These are phyloP conservation scores for Oleoguttula mirabilis DNA, from an alignment of 495 filamentous ascomycete species.

Conservation along the genomic window DNA sequence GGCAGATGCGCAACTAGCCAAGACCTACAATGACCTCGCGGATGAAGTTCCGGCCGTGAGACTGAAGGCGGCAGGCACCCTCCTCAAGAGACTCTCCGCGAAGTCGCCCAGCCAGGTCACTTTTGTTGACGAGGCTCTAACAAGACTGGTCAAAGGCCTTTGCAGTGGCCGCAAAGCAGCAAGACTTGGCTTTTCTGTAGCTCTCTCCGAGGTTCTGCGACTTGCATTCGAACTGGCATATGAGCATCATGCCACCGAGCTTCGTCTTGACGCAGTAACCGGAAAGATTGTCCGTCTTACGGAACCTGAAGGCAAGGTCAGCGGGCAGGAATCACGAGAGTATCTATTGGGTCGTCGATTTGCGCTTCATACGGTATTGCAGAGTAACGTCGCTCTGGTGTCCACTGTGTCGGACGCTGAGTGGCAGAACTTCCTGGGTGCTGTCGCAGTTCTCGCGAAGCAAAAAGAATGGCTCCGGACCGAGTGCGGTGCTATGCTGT, in stretches of 20 bases:
- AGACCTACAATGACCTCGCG: conserved; percentile 22
- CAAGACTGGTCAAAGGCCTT: conserved; percentile 70
- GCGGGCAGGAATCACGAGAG: conserved; percentile 65
- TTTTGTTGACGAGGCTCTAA: conserved; percentile 30
- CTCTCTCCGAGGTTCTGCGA: conserved; percentile 67
- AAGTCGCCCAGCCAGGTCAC: conserved; percentile 18
- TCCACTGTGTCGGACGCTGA: conserved; percentile 35
- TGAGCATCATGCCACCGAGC: neutral
- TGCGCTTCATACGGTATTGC: conserved; percentile 71
- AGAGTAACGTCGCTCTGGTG: conserved; percentile 57
- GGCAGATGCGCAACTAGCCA: conserved; percentile 18
- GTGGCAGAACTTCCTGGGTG: conserved; percentile 51
- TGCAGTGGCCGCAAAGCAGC: conserved; percentile 85
- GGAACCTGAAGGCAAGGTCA: conserved; percentile 4
- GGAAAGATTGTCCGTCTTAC: conserved; percentile 29
- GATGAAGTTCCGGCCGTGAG: conserved; percentile 32
- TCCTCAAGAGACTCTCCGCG: conserved; percentile 29
- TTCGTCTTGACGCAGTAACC: conserved; percentile 51
- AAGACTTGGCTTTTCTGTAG: conserved; percentile 79
- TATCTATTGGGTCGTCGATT: conserved; percentile 76
- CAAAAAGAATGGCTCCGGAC: conserved; percentile 79
- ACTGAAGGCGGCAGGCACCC: conserved; percentile 30
- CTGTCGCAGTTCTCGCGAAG: conserved; percentile 44
- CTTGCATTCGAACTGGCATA: conserved; percentile 30
- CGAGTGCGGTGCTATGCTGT: conserved; percentile 66